Conservation (phyloP, 2,329 filamentous ascomycete genomes). For the Colletotrichum brevisporum region DNA sequence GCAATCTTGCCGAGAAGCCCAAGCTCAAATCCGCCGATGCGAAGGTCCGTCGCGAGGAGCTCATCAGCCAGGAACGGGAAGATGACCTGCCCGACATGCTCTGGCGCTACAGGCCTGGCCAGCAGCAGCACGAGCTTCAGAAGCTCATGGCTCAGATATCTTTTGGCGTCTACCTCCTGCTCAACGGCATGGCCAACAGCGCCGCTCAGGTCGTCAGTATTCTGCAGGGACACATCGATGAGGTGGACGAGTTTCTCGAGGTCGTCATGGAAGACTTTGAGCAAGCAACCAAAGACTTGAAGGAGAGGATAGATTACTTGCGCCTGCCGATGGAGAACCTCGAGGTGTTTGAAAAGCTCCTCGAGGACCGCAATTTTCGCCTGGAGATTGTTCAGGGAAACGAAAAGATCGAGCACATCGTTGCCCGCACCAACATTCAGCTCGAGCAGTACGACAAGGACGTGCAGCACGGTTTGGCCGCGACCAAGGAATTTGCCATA, state of each 20-base stretch:
- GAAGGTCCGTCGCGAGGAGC: constrained; percentile 72
- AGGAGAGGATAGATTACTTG: constrained; percentile 83
- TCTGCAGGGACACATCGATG: constrained; percentile 91
- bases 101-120: constrained; percentile 83
- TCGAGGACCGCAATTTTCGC: constrained; percentile 87
- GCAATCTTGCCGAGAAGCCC: constrained; percentile 61
- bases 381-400: constrained; percentile 88
- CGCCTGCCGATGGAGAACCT: constrained; percentile 88
- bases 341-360: constrained; percentile 86
- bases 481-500: constrained; percentile 80
- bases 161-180: constrained; percentile 90
- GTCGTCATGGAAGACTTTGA: constrained; percentile 88
- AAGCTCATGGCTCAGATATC: constrained; percentile 94
- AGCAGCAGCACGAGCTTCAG: constrained; percentile 87
- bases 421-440: constrained; percentile 81
- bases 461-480: constrained; percentile 81
- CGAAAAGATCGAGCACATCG: constrained; percentile 90
- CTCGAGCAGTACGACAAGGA: constrained; percentile 86
- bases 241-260: constrained; percentile 92
- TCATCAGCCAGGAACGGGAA: constrained; percentile 77
- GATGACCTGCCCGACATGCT: constrained; percentile 79
- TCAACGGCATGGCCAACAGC: constrained; percentile 89
- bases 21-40: constrained; percentile 69
- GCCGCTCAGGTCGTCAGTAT: constrained; percentile 90
- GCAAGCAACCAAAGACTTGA: constrained; percentile 82